A percentile compares a stretch with the other conserved stretches of the same genome.
Evolutionary conservation across 306 rosid species (phyloP).

Genomic region (Begonia fuchsioides): DNA sequence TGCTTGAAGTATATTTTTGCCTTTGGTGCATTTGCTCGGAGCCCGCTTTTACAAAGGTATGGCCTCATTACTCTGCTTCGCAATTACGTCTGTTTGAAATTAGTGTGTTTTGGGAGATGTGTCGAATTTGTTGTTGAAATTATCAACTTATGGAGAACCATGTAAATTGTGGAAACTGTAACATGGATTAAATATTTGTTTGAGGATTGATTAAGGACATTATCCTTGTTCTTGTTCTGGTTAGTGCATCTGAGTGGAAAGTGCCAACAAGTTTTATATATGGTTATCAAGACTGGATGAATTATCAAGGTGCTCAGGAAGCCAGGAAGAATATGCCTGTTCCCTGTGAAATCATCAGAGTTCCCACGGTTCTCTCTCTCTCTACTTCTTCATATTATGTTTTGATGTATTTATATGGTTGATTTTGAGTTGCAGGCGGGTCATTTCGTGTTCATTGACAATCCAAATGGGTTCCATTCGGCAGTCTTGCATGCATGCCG

Average conservation of each 20-base stretch:
- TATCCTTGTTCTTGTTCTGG: constrained; percentile 1
- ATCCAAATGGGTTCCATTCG: constrained; percentile 60
- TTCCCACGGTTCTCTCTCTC: constrained; percentile 62
- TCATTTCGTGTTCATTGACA: constrained; percentile 83
- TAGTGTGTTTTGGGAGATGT: too few relatives aligned
- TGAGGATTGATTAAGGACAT: too few relatives aligned
- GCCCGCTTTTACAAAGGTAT: constrained; percentile 78
- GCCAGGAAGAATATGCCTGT: constrained; percentile 82
- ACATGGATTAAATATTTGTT: too few relatives aligned
- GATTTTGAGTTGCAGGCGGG: constrained; percentile 49
- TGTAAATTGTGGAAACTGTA: too few relatives aligned
- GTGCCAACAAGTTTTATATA: constrained; percentile 92
- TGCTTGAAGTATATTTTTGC: constrained; percentile 79
- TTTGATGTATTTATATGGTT: too few relatives aligned
- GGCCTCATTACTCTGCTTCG: background rate
- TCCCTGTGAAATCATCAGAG: constrained; percentile 82
- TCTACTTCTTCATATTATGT: too few relatives aligned
- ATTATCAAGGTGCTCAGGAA: constrained; percentile 78
- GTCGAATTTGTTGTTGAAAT: too few relatives aligned
- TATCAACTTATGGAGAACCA: too few relatives aligned
- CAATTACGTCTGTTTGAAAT: too few relatives aligned
- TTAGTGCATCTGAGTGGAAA: constrained; percentile 85
- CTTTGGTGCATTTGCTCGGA: constrained; percentile 79
- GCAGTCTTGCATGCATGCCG: constrained; percentile 71
- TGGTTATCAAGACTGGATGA: constrained; percentile 85